A percentile compares a stretch with the other conserved stretches of the same genome.
These are phyloP conservation scores for Euphorbia peplus DNA, from an alignment of 345 rosid species.

Conservation along the genomic window DNA sequence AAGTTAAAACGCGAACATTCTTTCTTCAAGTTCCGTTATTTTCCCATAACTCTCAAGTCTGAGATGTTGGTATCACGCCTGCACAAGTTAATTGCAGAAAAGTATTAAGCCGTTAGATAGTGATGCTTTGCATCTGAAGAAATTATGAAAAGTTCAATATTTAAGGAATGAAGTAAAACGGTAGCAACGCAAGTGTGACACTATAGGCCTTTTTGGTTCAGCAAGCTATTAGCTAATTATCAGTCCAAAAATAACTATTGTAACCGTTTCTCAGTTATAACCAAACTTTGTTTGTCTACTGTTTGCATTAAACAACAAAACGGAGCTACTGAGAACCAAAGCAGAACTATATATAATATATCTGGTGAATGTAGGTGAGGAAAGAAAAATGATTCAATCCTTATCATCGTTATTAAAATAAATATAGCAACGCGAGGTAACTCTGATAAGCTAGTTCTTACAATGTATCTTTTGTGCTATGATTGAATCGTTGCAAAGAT, in stretches of 20 bases:
- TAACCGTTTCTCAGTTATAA: too few relatives aligned
- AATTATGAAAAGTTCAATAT: background rate
- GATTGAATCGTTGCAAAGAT: conserved; percentile 3
- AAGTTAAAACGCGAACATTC: background rate
- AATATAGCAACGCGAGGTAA: too few relatives aligned
- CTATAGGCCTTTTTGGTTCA: too few relatives aligned
- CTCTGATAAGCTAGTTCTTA: background rate
- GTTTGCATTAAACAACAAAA: too few relatives aligned
- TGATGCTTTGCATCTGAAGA: background rate
- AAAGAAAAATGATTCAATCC: background rate
- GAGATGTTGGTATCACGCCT: background rate
- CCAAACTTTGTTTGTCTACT: too few relatives aligned
- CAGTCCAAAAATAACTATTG: too few relatives aligned
- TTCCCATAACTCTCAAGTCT: background rate
- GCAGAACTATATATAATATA: too few relatives aligned
- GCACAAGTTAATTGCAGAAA: background rate
- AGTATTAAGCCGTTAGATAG: background rate
- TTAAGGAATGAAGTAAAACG: background rate
- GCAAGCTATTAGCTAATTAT: too few relatives aligned
- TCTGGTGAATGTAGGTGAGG: background rate
- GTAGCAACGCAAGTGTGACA: too few relatives aligned
- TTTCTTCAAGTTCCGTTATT: background rate
- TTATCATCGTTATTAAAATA: background rate
- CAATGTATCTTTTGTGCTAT: background rate
- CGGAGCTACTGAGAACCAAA: too few relatives aligned